Evolutionary conservation across 345 rosid species (phyloP).

Genomic region (Citrus glauca): DNA sequence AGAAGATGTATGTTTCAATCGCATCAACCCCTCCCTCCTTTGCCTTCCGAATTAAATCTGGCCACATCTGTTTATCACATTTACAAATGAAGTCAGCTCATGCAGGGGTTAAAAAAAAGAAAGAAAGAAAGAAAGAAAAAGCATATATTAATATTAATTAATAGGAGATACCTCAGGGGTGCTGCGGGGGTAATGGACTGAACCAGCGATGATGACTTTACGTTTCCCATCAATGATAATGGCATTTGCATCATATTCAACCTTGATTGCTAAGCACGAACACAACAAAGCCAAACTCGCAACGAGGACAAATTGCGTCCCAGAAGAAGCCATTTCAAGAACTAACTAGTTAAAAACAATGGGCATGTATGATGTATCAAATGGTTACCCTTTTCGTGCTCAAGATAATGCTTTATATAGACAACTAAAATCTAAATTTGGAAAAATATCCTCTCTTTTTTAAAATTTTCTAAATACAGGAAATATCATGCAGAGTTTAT

Average conservation of each 20-base stretch:
- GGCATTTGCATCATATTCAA: slow-evolving; percentile 28
- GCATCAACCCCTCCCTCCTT: slow-evolving; percentile 55
- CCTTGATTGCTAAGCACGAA: slow-evolving; percentile 8
- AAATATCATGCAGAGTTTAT: background rate
- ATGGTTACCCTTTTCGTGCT: background rate
- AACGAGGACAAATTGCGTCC: background rate
- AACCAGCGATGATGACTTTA: slow-evolving; percentile 36
- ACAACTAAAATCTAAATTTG: background rate
- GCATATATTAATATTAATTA: too few relatives aligned
- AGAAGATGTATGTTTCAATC: slow-evolving; percentile 53
- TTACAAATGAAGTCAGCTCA: background rate
- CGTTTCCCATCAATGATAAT: slow-evolving; percentile 48
- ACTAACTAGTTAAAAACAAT: too few relatives aligned
- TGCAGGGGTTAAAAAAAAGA: too few relatives aligned
- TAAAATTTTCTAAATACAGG: background rate
- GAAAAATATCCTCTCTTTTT: background rate
- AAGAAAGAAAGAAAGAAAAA: too few relatives aligned
- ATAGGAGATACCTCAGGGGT: slow-evolving; percentile 33
- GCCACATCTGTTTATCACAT: slow-evolving; percentile 48
- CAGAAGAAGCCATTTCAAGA: background rate
- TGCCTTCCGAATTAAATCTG: slow-evolving; percentile 42
- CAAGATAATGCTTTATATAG: background rate
- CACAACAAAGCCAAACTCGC: background rate
- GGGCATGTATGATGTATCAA: too few relatives aligned
- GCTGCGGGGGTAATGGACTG: slow-evolving; percentile 53